These are phyloP conservation scores for Multifurca ochricompacta DNA, from an alignment of 768 basidiomycete species.

Conservation along the genomic window DNA sequence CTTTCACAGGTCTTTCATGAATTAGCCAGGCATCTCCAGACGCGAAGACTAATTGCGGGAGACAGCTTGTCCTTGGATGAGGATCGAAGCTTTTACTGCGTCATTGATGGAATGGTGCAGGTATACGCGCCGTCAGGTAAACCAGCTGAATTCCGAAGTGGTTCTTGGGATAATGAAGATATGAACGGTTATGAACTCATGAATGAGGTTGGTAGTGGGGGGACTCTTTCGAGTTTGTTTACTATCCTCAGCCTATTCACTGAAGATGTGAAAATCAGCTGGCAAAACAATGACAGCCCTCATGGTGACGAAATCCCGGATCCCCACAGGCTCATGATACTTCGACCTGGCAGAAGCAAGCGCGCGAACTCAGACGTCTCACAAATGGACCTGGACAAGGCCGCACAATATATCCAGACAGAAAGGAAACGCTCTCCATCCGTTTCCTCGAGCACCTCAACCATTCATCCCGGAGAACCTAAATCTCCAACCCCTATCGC, in stretches of 20 bases:
- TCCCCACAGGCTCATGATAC: slow-evolving; percentile 8
- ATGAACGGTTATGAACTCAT: slow-evolving; percentile 95
- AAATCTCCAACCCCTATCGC: slow-evolving; percentile 24
- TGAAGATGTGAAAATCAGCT: slow-evolving; percentile 85
- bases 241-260: slow-evolving; percentile 97
- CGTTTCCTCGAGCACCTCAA: slow-evolving; percentile 60
- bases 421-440: slow-evolving; percentile 43
- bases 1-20: slow-evolving; percentile 82
- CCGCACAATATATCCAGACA: slow-evolving; percentile 22
- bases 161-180: slow-evolving; percentile 73
- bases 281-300: slow-evolving; percentile 53
- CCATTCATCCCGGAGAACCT: slow-evolving; percentile 44
- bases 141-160: slow-evolving; percentile 38
- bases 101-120: slow-evolving; percentile 95
- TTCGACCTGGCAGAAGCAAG: slow-evolving; percentile 21
- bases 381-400: slow-evolving; percentile 39
- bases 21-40: slow-evolving; percentile 91
- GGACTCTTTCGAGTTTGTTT: slow-evolving; percentile 92
- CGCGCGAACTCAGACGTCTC: slow-evolving; percentile 62
- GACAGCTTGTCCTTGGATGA: slow-evolving; percentile 87
- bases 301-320: slow-evolving; percentile 19
- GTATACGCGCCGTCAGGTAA: slow-evolving; percentile 74
- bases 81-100: slow-evolving; percentile 96
- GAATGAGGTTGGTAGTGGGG: slow-evolving; percentile 94
- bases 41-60: slow-evolving; percentile 89